phyloP scores from a whole-genome alignment of 1,284 basidiomycete genomes.

The Malassezia cuniculi region DNA sequence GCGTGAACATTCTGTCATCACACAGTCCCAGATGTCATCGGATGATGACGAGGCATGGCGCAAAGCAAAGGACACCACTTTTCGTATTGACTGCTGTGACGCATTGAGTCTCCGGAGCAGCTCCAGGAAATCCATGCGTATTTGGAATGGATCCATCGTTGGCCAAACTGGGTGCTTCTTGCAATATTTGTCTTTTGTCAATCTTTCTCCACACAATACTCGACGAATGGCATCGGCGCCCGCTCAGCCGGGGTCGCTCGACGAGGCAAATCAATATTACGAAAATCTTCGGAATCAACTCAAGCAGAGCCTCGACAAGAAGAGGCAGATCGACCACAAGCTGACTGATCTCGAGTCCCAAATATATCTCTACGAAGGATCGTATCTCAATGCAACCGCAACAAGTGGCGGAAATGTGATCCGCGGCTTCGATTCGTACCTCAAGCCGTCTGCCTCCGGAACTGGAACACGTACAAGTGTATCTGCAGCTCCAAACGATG shows the following conservation, averaged over 20 bases:
- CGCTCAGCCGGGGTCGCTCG: conserved; percentile 18
- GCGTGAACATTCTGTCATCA: conserved; percentile 65
- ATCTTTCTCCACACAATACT: too few species aligned
- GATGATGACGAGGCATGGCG: conserved; percentile 65
- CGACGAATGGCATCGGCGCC: too few species aligned
- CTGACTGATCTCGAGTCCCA: conserved; percentile 42
- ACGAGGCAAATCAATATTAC: conserved; percentile 37
- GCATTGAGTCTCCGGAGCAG: conserved; percentile 39
- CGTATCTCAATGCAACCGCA: conserved; percentile 35
- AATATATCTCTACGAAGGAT: conserved; percentile 42
- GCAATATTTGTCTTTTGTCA: too few species aligned
- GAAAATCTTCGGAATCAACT: conserved; percentile 22
- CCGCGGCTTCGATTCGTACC: conserved; percentile 40
- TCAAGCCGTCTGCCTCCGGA: conserved; percentile 20
- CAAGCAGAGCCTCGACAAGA: conserved; percentile 25
- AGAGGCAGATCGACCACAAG: conserved; percentile 31
- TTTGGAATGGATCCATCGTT: conserved; percentile 36
- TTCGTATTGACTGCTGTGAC: conserved; percentile 74
- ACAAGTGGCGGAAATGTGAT: conserved; percentile 43
- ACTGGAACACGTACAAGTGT: conserved; percentile 1
- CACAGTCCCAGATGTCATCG: conserved; percentile 88
- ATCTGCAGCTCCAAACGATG: conserved; percentile 15
- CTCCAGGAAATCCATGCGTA: conserved; percentile 41
- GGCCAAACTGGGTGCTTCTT: too few species aligned
- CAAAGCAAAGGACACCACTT: conserved; percentile 71